A percentile compares a stretch with the other conserved stretches of the same genome.
phyloP scores from a whole-genome alignment of 2,329 filamentous ascomycete species.

The Blastomyces silverae region DNA sequence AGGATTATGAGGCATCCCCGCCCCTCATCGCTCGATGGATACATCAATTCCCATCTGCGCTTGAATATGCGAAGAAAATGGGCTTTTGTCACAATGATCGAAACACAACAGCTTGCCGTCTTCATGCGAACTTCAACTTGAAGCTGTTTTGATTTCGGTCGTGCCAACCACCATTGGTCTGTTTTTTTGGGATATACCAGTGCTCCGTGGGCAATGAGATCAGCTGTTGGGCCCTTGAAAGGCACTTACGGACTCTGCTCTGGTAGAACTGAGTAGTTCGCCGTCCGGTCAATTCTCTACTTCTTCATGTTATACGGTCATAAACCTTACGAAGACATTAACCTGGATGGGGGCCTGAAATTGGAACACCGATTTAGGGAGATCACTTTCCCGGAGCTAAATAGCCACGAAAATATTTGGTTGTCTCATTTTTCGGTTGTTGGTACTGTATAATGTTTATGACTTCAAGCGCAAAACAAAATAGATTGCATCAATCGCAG shows the following conservation, averaged over 20 bases:
- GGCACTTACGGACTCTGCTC: conserved; percentile 23
- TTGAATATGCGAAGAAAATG: conserved; percentile 22
- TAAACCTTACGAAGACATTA: conserved; percentile 14
- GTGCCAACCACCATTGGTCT: conserved; percentile 22
- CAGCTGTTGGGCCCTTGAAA: conserved; percentile 18
- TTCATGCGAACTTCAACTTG: conserved; percentile 19
- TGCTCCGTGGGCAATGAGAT: not conserved
- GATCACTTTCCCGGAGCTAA: not conserved
- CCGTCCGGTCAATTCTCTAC: conserved; percentile 22
- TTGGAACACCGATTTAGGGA: conserved; percentile 18
- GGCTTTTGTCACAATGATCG: conserved; percentile 21
- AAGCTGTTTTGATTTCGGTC: conserved; percentile 21
- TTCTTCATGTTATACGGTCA: conserved; percentile 24
- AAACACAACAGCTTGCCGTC: conserved; percentile 18
- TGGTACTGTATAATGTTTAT: not conserved
- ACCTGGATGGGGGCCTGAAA: not conserved
- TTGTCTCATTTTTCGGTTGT: not conserved
- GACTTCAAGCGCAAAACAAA: conserved; percentile 20
- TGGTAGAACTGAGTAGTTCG: conserved; percentile 24
- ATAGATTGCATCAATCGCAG: conserved; percentile 9
- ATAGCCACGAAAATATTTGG: not conserved
- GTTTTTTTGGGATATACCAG: conserved; percentile 17
- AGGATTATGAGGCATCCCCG: conserved; percentile 16
- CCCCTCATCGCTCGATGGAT: conserved; percentile 18
- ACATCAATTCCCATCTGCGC: conserved; percentile 16